Evolutionary conservation across 495 filamentous ascomycete species (phyloP), one percentile per base, ranked within the genome.

Genomic region (Hypoxylon perforatum): DNA sequence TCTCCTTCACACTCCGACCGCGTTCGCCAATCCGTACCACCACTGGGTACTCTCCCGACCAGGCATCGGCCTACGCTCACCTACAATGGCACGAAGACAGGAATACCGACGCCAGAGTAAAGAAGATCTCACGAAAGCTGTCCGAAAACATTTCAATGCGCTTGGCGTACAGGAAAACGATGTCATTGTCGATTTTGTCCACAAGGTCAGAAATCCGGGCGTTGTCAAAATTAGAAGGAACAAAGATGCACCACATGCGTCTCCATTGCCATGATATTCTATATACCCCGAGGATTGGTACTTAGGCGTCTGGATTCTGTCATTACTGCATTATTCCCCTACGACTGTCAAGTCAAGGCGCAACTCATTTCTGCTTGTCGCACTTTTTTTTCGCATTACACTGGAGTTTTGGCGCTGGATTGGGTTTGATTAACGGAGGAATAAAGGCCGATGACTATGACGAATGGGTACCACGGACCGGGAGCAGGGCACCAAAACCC

Each of bases 111-210:
- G 91, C 53, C 87, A 94, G 72, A 84, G 84, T 69, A 91, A 92
- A 72, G 88, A 94, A 22, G 86, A 93, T 67, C 83, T 97, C 35
- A 91, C 92, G n/a, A 83, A 88, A 57, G 83, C 90, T 9, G 92
- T 95, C 21, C 81, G 94, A 59, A 96, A 93, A 79, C 91, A 97
- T 75, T 97, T 97, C 76, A 97, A 97, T 72, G 89, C 87, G 19
- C 83, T 91, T 48, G 92, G 90, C 9, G 86, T 97, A 11, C 88
- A 88, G 53, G 94, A 97, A 76, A 92, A 89, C 65, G 94, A 97
- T 70, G 90, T 92, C 30, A 91, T 96, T 55, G 92, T 93, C 17
- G 88, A 92, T 65, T 91, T 97, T 72, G 71, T 95, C 48, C 96
- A 97, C 78, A 94, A 91, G 64, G 89, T 93, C 18, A 82, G 85